Evolutionary conservation across 805 yeast species (phyloP).

Genomic region (Zygosaccharomyces bailii): DNA sequence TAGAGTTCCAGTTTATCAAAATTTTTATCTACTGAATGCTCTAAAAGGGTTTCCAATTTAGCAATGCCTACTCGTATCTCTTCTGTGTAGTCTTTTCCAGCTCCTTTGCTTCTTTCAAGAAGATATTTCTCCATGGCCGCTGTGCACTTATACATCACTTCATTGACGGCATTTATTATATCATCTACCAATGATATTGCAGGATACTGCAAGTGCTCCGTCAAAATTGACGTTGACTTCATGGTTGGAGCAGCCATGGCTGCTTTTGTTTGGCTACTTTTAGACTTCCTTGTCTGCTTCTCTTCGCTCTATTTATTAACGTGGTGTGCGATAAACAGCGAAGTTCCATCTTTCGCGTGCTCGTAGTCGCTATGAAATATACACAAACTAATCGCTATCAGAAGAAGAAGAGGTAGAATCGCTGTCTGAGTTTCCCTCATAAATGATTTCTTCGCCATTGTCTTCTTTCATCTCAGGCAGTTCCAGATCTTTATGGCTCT

Average conservation of each 20-base stretch:
- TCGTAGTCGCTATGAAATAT: conserved; percentile 2
- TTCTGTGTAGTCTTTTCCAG: conserved; percentile 32
- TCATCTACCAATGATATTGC: conserved; percentile 83
- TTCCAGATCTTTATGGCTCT: conserved; percentile 36
- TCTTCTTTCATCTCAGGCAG: conserved; percentile 34
- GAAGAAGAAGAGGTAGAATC: conserved; percentile 26
- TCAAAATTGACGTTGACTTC: conserved; percentile 51
- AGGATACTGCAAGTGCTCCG: conserved; percentile 84
- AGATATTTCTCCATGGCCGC: conserved; percentile 71
- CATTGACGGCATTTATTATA: conserved; percentile 82
- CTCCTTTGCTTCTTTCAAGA: conserved; percentile 22
- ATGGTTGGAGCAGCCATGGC: conserved; percentile 38
- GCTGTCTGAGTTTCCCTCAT: conserved; percentile 34
- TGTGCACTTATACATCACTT: conserved; percentile 76
- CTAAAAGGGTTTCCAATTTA: conserved; percentile 70
- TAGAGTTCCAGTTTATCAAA: conserved; percentile 86
- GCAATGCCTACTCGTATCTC: conserved; percentile 80
- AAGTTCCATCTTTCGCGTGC: background rate
- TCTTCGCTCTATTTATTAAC: background rate
- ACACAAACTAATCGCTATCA: conserved; percentile 22
- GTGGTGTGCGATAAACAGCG: background rate
- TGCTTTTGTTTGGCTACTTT: too few species aligned
- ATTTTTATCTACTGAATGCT: conserved; percentile 70
- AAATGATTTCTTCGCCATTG: conserved; percentile 36
- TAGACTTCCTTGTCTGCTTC: background rate